Percentiles rank a stretch among this genome's conserved stretches.
These are phyloP conservation scores for Apiospora malaysiana DNA, from an alignment of 2,329 filamentous ascomycete genomes.

Conservation along the genomic window DNA sequence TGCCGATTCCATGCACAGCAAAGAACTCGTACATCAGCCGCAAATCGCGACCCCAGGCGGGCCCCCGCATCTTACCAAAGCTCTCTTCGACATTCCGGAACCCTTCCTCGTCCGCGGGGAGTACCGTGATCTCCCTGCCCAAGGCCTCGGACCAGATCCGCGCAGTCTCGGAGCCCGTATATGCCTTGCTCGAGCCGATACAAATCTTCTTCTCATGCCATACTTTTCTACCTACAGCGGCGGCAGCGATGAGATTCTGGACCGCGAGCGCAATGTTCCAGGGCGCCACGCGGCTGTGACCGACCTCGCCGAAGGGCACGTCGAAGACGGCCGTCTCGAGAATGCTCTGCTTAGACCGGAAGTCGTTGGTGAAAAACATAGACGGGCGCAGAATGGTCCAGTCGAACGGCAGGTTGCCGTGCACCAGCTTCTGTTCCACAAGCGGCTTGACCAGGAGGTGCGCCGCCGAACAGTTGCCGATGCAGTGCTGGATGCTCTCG, in stretches of 20 bases:
- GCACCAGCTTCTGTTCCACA: constrained; percentile 16
- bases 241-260: constrained; percentile 8
- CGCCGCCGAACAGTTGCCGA: constrained; percentile 12
- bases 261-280: constrained; percentile 22
- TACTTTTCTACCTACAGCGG: neutral
- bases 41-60: constrained; percentile 18
- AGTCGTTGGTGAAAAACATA: constrained; percentile 22
- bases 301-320: constrained; percentile 20
- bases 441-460: constrained; percentile 22
- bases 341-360: constrained; percentile 19
- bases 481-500: constrained; percentile 4
- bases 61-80: neutral
- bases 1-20: constrained; percentile 6
- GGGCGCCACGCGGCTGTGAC: constrained; percentile 18
- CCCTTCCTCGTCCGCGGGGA: neutral
- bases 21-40: constrained; percentile 20
- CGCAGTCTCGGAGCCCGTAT: constrained; percentile 16
- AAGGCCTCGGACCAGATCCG: constrained; percentile 19
- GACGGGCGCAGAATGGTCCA: constrained; percentile 19
- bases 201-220: constrained; percentile 18
- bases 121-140: neutral
- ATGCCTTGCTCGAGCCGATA: neutral
- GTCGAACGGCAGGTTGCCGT: constrained; percentile 11
- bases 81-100: constrained; percentile 12
- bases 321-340: constrained; percentile 11